A percentile compares a stretch with the other conserved stretches of the same genome.
phyloP scores from a whole-genome alignment of 2,329 filamentous ascomycete genomes.

The Epichloe elymi region DNA sequence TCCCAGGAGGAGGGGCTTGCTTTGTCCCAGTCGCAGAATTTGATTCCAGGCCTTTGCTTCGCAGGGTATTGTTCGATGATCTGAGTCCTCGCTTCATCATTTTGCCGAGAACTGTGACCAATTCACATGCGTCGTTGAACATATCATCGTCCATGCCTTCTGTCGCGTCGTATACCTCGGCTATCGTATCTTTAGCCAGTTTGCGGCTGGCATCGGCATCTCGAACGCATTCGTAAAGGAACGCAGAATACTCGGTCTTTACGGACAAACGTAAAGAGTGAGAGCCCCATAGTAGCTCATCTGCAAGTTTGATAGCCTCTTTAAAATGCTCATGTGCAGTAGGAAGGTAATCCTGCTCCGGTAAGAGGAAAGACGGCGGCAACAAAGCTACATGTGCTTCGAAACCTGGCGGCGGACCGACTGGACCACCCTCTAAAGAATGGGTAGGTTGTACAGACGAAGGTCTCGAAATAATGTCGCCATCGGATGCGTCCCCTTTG shows the following conservation, averaged over 20 bases:
- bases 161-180: constrained; percentile 79
- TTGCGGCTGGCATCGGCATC: constrained; percentile 64
- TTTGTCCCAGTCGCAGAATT: constrained; percentile 13
- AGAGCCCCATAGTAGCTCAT: constrained; percentile 66
- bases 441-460: constrained; percentile 36
- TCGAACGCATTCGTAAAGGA: constrained; percentile 84
- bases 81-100: constrained; percentile 69
- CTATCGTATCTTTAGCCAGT: constrained; percentile 70
- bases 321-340: constrained; percentile 71
- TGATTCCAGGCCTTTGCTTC: constrained; percentile 20
- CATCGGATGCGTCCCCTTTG: constrained; percentile 32
- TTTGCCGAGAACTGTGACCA: constrained; percentile 73
- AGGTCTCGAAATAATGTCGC: constrained; percentile 26
- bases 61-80: constrained; percentile 21
- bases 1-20: constrained; percentile 20
- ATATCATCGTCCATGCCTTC: constrained; percentile 93
- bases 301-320: constrained; percentile 62
- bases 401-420: constrained; percentile 44
- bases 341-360: constrained; percentile 67
- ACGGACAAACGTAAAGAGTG: constrained; percentile 82
- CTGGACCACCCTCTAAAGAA: constrained; percentile 43
- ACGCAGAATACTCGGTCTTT: constrained; percentile 85
- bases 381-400: constrained; percentile 24
- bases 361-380: constrained; percentile 64
- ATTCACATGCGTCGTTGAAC: constrained; percentile 80